phyloP scores from a whole-genome alignment of 2,329 filamentous ascomycete species.

The Ophiostoma piceae region DNA sequence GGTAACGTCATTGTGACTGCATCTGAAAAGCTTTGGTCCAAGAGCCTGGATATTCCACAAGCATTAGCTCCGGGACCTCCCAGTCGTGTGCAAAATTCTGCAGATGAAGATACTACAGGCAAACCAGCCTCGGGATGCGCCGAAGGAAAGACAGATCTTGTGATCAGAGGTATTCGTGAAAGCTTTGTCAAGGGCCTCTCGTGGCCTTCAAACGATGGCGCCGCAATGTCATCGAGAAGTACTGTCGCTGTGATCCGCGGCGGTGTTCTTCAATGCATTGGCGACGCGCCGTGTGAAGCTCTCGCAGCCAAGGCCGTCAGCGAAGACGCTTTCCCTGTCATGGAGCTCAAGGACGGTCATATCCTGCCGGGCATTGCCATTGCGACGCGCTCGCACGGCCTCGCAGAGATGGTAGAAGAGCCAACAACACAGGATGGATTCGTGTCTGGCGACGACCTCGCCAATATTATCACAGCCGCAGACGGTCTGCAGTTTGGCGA shows the following conservation, averaged over 20 bases:
- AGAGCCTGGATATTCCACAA: no score
- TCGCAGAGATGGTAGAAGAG: background rate
- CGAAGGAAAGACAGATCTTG: no score
- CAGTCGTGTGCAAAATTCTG: no score
- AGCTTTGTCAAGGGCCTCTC: no score
- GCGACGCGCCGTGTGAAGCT: background rate
- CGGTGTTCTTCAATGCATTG: background rate
- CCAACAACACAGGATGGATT: background rate
- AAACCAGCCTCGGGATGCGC: no score
- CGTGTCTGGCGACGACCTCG: background rate
- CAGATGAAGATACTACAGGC: no score
- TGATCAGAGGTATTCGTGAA: no score
- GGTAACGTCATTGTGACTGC: no score
- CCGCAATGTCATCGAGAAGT: constrained; percentile 41
- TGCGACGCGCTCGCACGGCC: background rate
- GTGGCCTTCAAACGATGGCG: no score
- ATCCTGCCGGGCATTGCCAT: background rate
- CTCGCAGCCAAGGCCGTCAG: background rate
- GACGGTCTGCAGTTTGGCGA: background rate
- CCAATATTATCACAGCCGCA: background rate
- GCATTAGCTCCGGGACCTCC: no score
- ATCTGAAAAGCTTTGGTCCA: no score
- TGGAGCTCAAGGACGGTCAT: background rate
- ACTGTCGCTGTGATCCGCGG: background rate
- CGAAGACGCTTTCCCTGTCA: background rate